Conservation (phyloP, 2,329 filamentous ascomycete species). For the Scedosporium apiospermum region DNA sequence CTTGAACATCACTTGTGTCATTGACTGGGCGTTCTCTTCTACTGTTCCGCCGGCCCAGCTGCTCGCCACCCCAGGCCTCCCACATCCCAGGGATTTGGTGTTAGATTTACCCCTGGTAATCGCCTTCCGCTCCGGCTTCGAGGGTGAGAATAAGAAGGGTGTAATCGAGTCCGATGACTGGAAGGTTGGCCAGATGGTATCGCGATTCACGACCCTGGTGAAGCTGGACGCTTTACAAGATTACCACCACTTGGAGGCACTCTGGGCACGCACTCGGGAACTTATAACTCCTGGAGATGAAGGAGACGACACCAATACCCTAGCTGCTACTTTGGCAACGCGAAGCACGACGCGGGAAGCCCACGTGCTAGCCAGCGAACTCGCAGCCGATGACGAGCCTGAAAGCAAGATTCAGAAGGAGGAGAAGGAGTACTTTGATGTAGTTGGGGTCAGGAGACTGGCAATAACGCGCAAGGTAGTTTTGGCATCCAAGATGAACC, state of each 20-base stretch:
- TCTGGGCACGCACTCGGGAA: conserved; percentile 8
- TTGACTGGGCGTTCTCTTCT: conserved; percentile 18
- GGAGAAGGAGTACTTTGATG: conserved; percentile 11
- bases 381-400: conserved; percentile 11
- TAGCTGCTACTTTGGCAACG: conserved; percentile 9
- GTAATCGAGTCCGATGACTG: conserved; percentile 8
- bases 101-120: conserved; percentile 9
- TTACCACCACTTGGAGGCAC: conserved; percentile 10
- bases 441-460: conserved; percentile 9
- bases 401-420: conserved; percentile 9
- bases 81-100: conserved; percentile 11
- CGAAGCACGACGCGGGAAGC: conserved; percentile 9
- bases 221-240: conserved; percentile 11
- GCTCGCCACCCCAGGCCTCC: conserved; percentile 9
- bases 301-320: conserved; percentile 7
- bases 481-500: conserved; percentile 11
- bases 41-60: conserved; percentile 14
- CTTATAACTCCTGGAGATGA: conserved; percentile 7
- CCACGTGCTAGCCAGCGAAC: conserved; percentile 8
- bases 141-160: conserved; percentile 8
- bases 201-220: conserved; percentile 10
- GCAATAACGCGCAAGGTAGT: conserved; percentile 11
- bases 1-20: conserved; percentile 19
- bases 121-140: conserved; percentile 11
- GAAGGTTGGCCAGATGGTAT: conserved; percentile 10